Base-by-base conservation (phyloP, 768 basidiomycete species). In the Xerocomellus amylosporus region DNA sequence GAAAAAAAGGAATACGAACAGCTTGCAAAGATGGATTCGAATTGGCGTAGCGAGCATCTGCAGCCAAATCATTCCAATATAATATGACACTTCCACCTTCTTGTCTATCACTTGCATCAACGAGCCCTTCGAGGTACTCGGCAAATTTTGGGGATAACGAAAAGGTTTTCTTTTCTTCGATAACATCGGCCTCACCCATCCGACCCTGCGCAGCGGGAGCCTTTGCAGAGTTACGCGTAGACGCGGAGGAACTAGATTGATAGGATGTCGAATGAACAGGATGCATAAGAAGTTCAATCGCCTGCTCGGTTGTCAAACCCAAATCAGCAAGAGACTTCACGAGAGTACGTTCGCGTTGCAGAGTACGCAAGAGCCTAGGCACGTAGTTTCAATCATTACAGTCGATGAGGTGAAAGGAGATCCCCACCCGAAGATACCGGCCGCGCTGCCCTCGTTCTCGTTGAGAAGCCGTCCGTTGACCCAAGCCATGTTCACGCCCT, bases 21-120 rank as follows among this genome's bases (percentile, higher is more conserved):
- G 66, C 62, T 54, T 75, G 74, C 33, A 87, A 64, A 17, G 81
- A 81, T 8, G 81, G 64, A 30, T 67, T 74, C 78, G 80, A 86
- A 20, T 67, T 64, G 6, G 75, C 71, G 55, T 87, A 87, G 49
- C 84, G 77, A 38, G 73, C 75, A 70, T 98, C 97, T 58, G 83
- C 88, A 73, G 91, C 87, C 19, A 98, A 71, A 60, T 99, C 86
- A 69, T 98, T 99, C 87, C 88, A 90, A 83, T 90, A 98, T 1
- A 86, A 65, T 37, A 95, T 79, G 4, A 88, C 77, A 34, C 73
- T 77, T 0, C 87, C 92, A 2, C 81, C 91, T 67, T 99, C 97
- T 4, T 66, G 63, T 17, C 90, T 76, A 70, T 99, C 96, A 54
- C 89, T 93, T 1, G 93, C 88, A 70, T 98, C 97, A 53, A 96